Conservation (phyloP, 2,329 filamentous ascomycete genomes). For the Aspergillus sp. region DNA sequence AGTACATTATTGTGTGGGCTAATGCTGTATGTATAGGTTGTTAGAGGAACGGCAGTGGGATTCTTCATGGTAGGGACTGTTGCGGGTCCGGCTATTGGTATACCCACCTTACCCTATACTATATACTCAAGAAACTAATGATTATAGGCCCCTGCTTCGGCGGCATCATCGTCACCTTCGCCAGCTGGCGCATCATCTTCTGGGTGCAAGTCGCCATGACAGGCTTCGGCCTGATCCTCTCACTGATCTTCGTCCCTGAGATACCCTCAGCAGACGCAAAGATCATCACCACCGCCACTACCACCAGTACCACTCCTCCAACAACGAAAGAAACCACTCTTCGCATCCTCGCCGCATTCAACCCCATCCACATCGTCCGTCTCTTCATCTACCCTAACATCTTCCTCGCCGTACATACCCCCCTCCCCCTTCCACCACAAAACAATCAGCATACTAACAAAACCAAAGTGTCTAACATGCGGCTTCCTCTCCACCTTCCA, state of each 20-base stretch:
- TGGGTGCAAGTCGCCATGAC: conserved; percentile 74
- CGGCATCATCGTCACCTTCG: conserved; percentile 75
- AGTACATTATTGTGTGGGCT: neutral
- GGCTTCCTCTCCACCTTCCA: conserved; percentile 69
- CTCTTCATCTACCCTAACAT: conserved; percentile 71
- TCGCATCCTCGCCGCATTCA: conserved; percentile 49
- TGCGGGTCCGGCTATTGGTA: conserved; percentile 47
- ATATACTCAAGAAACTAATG: neutral
- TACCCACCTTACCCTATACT: neutral
- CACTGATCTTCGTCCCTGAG: conserved; percentile 69
- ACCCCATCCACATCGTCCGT: conserved; percentile 62
- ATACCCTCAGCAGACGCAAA: conserved; percentile 58
- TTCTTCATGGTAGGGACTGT: conserved; percentile 49
- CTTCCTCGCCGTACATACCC: conserved; percentile 53
- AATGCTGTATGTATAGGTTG: conserved; percentile 24
- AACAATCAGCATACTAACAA: no score
- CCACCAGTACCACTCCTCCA: neutral
- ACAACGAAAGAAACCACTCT: conserved; percentile 45
- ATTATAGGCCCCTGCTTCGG: conserved; percentile 60
- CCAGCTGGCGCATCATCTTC: conserved; percentile 74
- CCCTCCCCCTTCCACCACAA: conserved; percentile 42
- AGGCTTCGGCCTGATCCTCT: conserved; percentile 59
- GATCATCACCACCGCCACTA: conserved; percentile 4
- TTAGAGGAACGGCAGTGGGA: conserved; percentile 48
- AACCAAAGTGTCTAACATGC: conserved; percentile 23